A percentile compares a stretch with the other conserved stretches of the same genome.
phyloP scores from a whole-genome alignment of 192 early-diverging fungal species.

The Powellomyces hirtus region DNA sequence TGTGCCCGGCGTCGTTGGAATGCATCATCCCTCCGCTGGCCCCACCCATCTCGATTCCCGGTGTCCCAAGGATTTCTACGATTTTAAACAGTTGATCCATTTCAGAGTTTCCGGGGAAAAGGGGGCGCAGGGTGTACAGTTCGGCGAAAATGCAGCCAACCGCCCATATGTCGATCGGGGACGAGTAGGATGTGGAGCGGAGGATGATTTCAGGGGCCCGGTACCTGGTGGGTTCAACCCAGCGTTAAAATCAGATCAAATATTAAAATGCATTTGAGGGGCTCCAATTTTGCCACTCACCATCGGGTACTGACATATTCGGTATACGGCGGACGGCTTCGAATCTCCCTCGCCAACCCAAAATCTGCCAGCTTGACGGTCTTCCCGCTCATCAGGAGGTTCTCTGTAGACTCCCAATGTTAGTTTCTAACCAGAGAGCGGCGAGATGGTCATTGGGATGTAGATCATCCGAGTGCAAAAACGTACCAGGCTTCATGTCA shows the following conservation, averaged over 20 bases:
- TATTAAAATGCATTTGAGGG: no score
- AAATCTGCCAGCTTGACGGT: constrained; percentile 91
- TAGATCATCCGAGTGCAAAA: not conserved
- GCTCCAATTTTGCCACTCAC: constrained; percentile 57
- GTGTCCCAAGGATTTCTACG: constrained; percentile 77
- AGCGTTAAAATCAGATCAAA: no score
- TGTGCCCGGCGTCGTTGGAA: not conserved
- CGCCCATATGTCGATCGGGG: constrained; percentile 96
- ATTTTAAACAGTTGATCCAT: constrained; percentile 91
- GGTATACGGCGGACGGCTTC: constrained; percentile 87
- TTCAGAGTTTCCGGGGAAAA: constrained; percentile 93
- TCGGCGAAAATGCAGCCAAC: constrained; percentile 90
- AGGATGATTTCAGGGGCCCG: constrained; percentile 94
- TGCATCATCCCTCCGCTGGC: not conserved
- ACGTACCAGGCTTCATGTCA: constrained; percentile 84
- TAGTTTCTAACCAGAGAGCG: no score
- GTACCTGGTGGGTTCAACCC: no score
- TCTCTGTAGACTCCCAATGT: constrained; percentile 53
- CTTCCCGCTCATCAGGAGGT: constrained; percentile 70
- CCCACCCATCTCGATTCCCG: constrained; percentile 27
- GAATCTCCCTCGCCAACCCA: constrained; percentile 88
- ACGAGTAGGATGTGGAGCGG: constrained; percentile 76
- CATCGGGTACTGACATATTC: constrained; percentile 98
- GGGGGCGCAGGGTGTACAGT: constrained; percentile 77
- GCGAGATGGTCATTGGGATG: not conserved